Evolutionary conservation across 768 basidiomycete species (phyloP).

Genomic region (Suillus variegatus): DNA sequence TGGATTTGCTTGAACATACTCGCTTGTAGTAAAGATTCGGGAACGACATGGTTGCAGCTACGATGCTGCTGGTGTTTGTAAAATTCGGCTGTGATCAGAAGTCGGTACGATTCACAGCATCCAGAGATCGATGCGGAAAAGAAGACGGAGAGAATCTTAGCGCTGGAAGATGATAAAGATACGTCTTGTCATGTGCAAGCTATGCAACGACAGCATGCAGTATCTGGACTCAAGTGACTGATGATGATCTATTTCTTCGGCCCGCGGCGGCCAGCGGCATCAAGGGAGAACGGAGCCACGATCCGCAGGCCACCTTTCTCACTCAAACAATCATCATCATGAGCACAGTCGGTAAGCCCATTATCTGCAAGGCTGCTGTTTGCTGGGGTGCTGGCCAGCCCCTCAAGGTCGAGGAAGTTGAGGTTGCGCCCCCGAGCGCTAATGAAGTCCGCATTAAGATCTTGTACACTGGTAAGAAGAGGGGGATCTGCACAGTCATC

Average conservation of each 20-base stretch:
- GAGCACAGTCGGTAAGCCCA: conserved; percentile 72
- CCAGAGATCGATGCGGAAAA: conserved; percentile 1
- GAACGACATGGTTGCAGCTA: conserved; percentile 55
- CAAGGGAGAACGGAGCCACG: background rate
- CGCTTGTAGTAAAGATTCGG: conserved; percentile 89
- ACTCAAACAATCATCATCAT: conserved; percentile 42
- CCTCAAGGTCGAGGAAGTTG: conserved; percentile 87
- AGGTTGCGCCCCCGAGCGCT: conserved; percentile 88
- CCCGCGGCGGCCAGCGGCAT: background rate
- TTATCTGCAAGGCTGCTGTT: conserved; percentile 91
- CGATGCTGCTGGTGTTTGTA: background rate
- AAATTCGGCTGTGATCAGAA: background rate
- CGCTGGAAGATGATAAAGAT: background rate
- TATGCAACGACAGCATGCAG: background rate
- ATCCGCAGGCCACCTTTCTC: conserved; percentile 13
- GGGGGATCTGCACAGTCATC: conserved; percentile 9
- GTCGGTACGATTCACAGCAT: conserved; percentile 1
- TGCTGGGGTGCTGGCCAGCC: conserved; percentile 93
- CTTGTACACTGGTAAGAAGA: conserved; percentile 73
- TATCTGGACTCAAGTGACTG: background rate
- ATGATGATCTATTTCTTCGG: conserved; percentile 11
- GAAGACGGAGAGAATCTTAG: conserved; percentile 1
- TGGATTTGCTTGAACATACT: conserved; percentile 45
- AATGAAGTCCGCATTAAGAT: conserved; percentile 95
- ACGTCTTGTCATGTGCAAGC: conserved; percentile 5